Evolutionary conservation across 768 basidiomycete species (phyloP), one percentile per base, ranked within the genome.

Genomic region (Artomyces pyxidatus): DNA sequence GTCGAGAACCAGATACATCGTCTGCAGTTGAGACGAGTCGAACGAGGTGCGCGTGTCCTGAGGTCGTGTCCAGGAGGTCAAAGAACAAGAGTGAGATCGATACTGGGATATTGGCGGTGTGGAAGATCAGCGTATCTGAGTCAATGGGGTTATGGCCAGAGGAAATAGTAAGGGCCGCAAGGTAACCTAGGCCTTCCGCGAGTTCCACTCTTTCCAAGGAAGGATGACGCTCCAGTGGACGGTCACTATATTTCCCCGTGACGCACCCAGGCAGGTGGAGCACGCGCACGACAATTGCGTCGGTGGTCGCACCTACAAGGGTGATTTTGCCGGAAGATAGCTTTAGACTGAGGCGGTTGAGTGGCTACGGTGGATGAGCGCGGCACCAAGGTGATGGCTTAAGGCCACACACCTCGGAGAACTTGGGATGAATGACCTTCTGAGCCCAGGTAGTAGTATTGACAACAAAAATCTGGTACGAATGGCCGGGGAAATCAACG

Each of bases 401-500:
- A n/a, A n/a, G n/a, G n/a, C n/a, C n/a, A 22, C 42, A 14, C 16
- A 54, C 44, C 32, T 53, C 52, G 22, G 25, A 12, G 37, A 50
- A 44, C 19, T 27, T 49, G 22, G 41, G 49, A 29, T 41, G 32
- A 17, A 54, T 40, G 22, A 52, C 9, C 37, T 29, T 32, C 14
- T 39, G 40, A 22, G 29, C 42, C 30, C 47, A 35, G 14, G 54
- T 53, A 3, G 37, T 21, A 10, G 37, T 38, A 23, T 56, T 56
- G 21, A 45, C 27, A 19, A 56, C 16, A 29, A 53, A 40, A 17
- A 56, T 26, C 16, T 50, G 10, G 35, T 51, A 47, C 11, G 37
- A 25, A 25, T 47, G 45, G 37, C 37, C 44, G 14, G 35, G 27
- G 29, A 26, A 25, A 14, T 28, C 29, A 10, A 35, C 44, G 2